Conservation (phyloP, 2,329 filamentous ascomycete genomes). For the Xylariaceae sp. region DNA sequence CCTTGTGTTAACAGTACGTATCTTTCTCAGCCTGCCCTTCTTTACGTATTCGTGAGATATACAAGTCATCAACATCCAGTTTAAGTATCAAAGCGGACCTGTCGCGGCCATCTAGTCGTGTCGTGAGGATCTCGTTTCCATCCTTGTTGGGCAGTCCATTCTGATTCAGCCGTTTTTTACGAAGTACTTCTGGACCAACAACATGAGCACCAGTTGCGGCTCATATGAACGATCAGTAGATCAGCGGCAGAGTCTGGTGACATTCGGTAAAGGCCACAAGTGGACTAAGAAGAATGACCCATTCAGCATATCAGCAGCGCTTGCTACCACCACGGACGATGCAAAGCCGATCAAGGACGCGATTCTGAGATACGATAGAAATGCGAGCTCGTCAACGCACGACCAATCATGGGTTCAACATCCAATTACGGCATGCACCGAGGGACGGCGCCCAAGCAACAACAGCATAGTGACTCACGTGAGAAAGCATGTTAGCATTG, state of each 20-base stretch:
- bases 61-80: neutral
- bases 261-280: neutral
- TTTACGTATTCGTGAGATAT: neutral
- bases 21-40: neutral
- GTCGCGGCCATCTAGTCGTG: neutral
- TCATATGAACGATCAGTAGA: neutral
- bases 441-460: no score
- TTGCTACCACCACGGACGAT: neutral
- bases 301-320: neutral
- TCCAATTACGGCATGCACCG: no score
- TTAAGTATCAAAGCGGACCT: neutral
- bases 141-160: constrained; percentile 1
- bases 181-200: neutral
- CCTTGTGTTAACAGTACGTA: neutral
- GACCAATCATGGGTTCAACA: no score
- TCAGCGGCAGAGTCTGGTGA: neutral
- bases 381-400: no score
- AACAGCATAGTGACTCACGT: no score
- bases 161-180: constrained; percentile 4
- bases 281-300: neutral
- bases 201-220: neutral
- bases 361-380: no score
- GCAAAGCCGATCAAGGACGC: no score
- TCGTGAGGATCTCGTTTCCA: constrained; percentile 3
- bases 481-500: no score